Evolutionary conservation across 2,329 filamentous ascomycete species (phyloP), one percentile per base, ranked within the genome.

Genomic region (Aspergillus sp.): DNA sequence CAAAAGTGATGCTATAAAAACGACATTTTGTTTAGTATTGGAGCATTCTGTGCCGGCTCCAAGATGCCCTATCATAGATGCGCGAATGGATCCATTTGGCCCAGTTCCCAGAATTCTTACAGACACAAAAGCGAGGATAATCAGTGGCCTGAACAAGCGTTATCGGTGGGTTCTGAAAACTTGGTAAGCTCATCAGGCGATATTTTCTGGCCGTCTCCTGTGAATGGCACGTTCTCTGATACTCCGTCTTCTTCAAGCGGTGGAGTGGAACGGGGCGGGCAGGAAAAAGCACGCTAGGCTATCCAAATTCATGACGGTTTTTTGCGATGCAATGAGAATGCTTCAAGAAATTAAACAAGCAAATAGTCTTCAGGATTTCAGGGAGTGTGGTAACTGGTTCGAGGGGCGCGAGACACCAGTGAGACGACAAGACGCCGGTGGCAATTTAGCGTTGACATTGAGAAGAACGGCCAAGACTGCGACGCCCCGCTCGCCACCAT

Each of bases 281-380:
- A 28, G 25, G 25, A 43, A 48, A 38, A 48, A 3, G 52, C 41
- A 31, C 41, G 11, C 54, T 19, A 38, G 30, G 19, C 45, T 46
- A 46, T 56, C 38, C 13, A 8, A 30, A 56, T 7, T 38, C 19
- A 48, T 49, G 43, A 49, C 30, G 25, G 45, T 49, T 48, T 41
- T 41, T 41, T 41, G 34, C 34, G 15, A 41, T 15, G 34, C 19
- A 56, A 55, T 48, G 54, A 56, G 38, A 56, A 38, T 46, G 54
- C 19, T 34, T 31, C 48, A 23, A 49, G 48, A 30, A 48, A 34
- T 46, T 30, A 9, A 30, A 41, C 34, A 41, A 41, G 34, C 34
- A 41, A 15, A 41, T 41, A 3, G 11, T 41, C 34, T 41, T 41
- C 34, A 41, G 15, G 34, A 5, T 7, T 7, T 28, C 25, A 28